Evolutionary conservation across 129 eudicot species (phyloP), one percentile per base, ranked within the genome.

Genomic region (Flaveria ramosissima): DNA sequence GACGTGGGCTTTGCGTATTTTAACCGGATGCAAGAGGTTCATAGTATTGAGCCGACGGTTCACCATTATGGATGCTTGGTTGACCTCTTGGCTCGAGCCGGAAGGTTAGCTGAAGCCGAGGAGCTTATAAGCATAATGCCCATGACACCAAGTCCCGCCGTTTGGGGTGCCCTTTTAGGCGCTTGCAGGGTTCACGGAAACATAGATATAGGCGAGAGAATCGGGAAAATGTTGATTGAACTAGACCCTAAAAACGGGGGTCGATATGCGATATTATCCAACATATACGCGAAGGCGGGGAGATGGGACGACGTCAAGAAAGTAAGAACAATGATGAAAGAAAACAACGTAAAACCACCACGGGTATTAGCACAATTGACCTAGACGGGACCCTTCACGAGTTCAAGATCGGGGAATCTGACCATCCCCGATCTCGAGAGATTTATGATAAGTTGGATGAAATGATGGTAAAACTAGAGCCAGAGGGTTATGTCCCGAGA

Each of bases 261-360:
- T 12, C 76, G 91, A 15, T 89, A 86, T 56, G 81, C 84, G 0
- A 76, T 89, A 42, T 47, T 86, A 52, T 89, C 89, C 5, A 89
- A 89, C 85, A 89, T 89, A 23, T 89, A 89, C 48, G 94, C 91
- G 11, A 86, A 86, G 68, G 94, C 89, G 0, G 89, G 83, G 27
- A 84, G 80, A 74, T 86, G 90, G 90, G 90, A 86, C 21, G 88
- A 83, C 1, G 90, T 81, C 5, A 77, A 73, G 48, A 69, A 75
- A 43, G 39, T 86, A 12, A 73, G 94, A 68, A 57, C 56, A 10
- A 26, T 84, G 51, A 89, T 89, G 94, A 89, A 89, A 42, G 81
- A 84, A 74, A 84, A 78, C 62, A 83, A 84, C 21, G 80, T 84
- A 41, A 84, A 83, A 86, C 91, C 9, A 78, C 32, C 15, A 72